Base-by-base conservation (phyloP, 2,329 filamentous ascomycete species). In the Claviceps maximensis region DNA sequence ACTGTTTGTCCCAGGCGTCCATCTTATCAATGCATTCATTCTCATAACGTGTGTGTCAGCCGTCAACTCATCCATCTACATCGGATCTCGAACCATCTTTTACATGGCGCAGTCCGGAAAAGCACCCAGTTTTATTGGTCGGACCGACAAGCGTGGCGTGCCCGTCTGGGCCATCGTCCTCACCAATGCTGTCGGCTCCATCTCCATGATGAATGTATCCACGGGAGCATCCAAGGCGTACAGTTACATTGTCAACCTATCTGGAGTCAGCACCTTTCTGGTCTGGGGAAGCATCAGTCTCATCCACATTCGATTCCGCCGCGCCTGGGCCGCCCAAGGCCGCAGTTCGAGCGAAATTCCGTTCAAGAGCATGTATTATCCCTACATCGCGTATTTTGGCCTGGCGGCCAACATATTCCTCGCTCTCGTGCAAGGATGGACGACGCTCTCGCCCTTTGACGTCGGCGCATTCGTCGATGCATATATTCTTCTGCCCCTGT, bases 21-120 rank as follows among this genome's bases (percentile, higher is more conserved):
- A 90, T 62, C 75, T 90, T 1, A 85, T 90, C 70, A 90, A 90
- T 58, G 84, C 82, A 41, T 84, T 88, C 61, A 87, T 88, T 60
- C 76, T 90, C 50, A 71, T 87, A 9, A 87, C 86, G 13, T 86
- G 86, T 53, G 71, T 88, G 40, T 83, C 77, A 0, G 84, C 85
- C 19, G 78, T 84, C 59, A 90, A 90, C 67, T 82, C 79, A 51
- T 86, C 83, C 9, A 84, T 90, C 56, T 90, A 89, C 65, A 87
- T 90, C 58, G 82, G 81, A 46, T 86, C 83, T 3, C 79, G 87
- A 23, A 89, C 86, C 0, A 68, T 91, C 1, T 69, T 89, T 0
- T 89, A 82, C 69, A 86, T 90, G 80, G 84, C 84, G 0, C 82
- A 87, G 60, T 80, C 82, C 46, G 74, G 79, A 47, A 87, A 86